Percentiles rank a stretch among this genome's conserved stretches.
Evolutionary conservation across 164 flowering plant species (phyloP).

Genomic region (Umbilicus rupestris): DNA sequence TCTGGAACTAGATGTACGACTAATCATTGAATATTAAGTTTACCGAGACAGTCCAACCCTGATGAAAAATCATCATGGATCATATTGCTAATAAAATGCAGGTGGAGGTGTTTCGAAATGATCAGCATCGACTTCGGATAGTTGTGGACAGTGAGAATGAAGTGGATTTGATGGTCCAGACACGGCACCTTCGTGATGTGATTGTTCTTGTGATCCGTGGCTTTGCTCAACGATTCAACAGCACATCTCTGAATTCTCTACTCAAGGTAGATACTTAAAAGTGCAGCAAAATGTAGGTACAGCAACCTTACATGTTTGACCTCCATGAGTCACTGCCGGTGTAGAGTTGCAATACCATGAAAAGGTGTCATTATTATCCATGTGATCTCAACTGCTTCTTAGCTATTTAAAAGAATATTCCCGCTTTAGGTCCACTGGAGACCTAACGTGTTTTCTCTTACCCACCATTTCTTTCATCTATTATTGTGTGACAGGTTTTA

Average conservation of each 20-base stretch:
- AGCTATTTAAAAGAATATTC: not conserved
- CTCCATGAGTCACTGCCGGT: not conserved
- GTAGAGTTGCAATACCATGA: too few species aligned
- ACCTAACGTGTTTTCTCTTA: not conserved
- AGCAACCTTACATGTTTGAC: not conserved
- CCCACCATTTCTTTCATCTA: not conserved
- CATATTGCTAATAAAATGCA: conserved; percentile 16
- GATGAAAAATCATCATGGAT: not conserved
- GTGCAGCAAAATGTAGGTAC: conserved; percentile 1
- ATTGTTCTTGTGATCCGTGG: conserved; percentile 85
- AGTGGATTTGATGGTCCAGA: conserved; percentile 85
- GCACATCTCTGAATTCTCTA: conserved; percentile 90
- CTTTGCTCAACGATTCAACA: conserved; percentile 85
- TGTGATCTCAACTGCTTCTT: not conserved
- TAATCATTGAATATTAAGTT: not conserved
- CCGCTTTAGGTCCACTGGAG: not conserved
- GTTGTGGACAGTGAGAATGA: conserved; percentile 93
- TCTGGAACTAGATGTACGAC: not conserved
- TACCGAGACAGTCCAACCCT: not conserved
- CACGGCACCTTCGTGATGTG: conserved; percentile 76
- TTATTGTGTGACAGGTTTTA: not conserved
- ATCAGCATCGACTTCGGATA: conserved; percentile 78
- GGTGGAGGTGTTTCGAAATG: conserved; percentile 89
- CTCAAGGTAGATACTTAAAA: conserved; percentile 67
- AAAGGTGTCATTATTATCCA: not conserved